Percentiles rank a stretch among this genome's conserved stretches.
These are phyloP conservation scores for Epichloe brachyelytri DNA, from an alignment of 2,329 filamentous ascomycete genomes.

Conservation along the genomic window DNA sequence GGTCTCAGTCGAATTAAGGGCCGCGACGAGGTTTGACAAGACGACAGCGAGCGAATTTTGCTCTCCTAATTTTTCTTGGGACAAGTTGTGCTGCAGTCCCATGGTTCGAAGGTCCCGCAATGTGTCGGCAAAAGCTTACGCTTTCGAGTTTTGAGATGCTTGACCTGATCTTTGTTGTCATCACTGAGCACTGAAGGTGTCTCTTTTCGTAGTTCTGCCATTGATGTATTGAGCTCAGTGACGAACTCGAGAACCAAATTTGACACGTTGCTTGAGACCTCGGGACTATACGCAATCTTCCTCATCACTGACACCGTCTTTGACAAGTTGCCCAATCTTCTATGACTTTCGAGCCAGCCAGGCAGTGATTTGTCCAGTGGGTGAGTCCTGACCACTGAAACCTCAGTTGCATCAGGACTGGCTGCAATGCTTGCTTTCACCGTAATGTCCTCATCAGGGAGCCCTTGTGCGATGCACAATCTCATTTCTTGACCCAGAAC, in stretches of 20 bases:
- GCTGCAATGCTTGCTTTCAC: constrained; percentile 2
- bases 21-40: constrained; percentile 43
- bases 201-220: constrained; percentile 64
- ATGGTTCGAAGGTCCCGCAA: constrained; percentile 73
- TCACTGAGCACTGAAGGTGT: constrained; percentile 73
- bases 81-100: constrained; percentile 77
- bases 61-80: constrained; percentile 55
- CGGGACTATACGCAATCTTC: constrained; percentile 41
- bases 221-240: constrained; percentile 52
- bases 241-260: constrained; percentile 54
- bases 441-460: constrained; percentile 36
- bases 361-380: constrained; percentile 17
- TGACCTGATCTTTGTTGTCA: constrained; percentile 71
- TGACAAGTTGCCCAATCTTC: constrained; percentile 57
- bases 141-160: constrained; percentile 85
- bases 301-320: constrained; percentile 65
- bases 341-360: constrained; percentile 33
- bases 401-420: constrained; percentile 1
- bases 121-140: constrained; percentile 77
- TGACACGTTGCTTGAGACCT: constrained; percentile 41
- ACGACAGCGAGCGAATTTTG: constrained; percentile 61
- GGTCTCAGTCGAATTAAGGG: constrained; percentile 22
- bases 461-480: constrained; percentile 43
- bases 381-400: constrained; percentile 9
- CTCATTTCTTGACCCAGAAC: constrained; percentile 67